Evolutionary conservation across 768 basidiomycete species (phyloP), one percentile per base, ranked within the genome.

Genomic region (Trametes cubensis): DNA sequence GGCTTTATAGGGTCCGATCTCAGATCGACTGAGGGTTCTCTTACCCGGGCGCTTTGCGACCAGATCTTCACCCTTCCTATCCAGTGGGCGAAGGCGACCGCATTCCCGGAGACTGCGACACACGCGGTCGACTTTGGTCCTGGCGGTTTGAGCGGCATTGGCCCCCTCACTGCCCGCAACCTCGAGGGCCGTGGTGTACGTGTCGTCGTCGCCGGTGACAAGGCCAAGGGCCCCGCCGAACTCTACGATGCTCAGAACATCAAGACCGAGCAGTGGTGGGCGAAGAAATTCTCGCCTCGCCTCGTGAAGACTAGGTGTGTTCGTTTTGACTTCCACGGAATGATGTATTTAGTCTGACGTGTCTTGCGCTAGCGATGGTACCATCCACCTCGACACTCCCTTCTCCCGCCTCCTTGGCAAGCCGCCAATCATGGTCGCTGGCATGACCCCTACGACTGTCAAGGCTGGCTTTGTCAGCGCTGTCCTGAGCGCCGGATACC

Each of bases 361-460:
- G 18, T 64, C 55, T 39, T n/a, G 34, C 34, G 10, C 34, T 62
- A 96, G 92, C 67, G 94, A 98, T 75, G 97, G 97, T 39, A 87
- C 85, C 63, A 79, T 98, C 55, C 89, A 95, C 74, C 82, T 99
- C 69, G 95, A 99, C 75, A 98, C 96, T 0, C 90, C 94, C 4
- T 96, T 98, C 83, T 96, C 96, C 52, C 92, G 97, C 62, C 84
- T 99, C 46, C 76, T 99, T 45, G 94, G 94, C 69, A 99, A 98
- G 78, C 88, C 97, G 3, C 97, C 97, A 38, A 90, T 99, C 76
- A 98, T 98, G 97, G 95, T 99, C 41, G 96, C 95, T 51, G 97
- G 97, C 61, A 98, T 99, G 97, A 99, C 97, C 0, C 97, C 97
- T 0, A 90, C 90, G 1, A 99, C 97, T 34, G 97, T 99, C 66